phyloP scores from a whole-genome alignment of 192 early-diverging fungal species.

The Endogone sp. region DNA sequence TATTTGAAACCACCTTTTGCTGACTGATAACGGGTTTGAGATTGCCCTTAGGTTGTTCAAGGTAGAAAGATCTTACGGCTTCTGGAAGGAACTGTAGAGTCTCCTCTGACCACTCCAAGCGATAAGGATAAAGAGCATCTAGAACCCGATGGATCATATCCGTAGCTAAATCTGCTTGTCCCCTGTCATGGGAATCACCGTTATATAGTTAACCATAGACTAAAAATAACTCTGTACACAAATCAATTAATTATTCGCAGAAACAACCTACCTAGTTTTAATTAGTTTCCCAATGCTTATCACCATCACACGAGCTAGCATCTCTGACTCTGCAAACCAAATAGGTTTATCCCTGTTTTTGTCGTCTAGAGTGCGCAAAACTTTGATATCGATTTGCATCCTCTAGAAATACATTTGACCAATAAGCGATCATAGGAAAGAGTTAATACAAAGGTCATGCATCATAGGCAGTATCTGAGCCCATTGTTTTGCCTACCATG shows the following conservation, averaged over 20 bases:
- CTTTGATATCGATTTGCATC: slow-evolving; percentile 42
- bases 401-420: slow-evolving; percentile 25
- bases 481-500: too few species aligned
- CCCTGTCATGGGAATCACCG: slow-evolving; percentile 17
- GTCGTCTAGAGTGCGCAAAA: slow-evolving; percentile 49
- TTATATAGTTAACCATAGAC: background rate
- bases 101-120: slow-evolving; percentile 50
- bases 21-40: background rate
- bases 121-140: slow-evolving; percentile 41
- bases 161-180: slow-evolving; percentile 44
- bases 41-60: background rate
- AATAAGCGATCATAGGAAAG: too few species aligned
- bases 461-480: too few species aligned
- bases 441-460: too few species aligned
- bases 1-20: slow-evolving; percentile 2
- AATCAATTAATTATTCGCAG: background rate
- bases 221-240: background rate
- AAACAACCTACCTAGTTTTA: slow-evolving; percentile 31
- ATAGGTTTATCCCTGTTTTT: slow-evolving; percentile 46
- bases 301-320: slow-evolving; percentile 49
- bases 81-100: slow-evolving; percentile 51
- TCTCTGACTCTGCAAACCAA: slow-evolving; percentile 62
- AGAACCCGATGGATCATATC: slow-evolving; percentile 44
- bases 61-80: slow-evolving; percentile 41
- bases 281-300: slow-evolving; percentile 47